phyloP scores from a whole-genome alignment of 192 early-diverging fungal genomes.

The Anaeromyces robustus region DNA sequence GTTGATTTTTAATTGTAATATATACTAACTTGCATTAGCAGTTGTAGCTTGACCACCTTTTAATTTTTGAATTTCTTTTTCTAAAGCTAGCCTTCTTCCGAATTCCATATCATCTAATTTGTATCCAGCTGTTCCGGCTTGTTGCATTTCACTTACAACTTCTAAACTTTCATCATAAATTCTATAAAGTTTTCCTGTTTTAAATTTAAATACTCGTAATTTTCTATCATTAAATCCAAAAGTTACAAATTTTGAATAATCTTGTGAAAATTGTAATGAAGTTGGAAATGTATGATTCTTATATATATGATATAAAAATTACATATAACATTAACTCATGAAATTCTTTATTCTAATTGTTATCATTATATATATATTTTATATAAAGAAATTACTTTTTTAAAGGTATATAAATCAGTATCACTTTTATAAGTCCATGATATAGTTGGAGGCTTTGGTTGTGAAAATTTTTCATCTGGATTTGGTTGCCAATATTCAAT shows the following conservation, averaged over 20 bases:
- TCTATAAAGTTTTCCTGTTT: slow-evolving; percentile 68
- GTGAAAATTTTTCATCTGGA: slow-evolving; percentile 9
- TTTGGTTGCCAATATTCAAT: slow-evolving; percentile 80
- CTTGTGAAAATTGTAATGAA: slow-evolving; percentile 65
- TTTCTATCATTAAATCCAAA: slow-evolving; percentile 68
- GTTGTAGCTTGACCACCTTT: slow-evolving; percentile 47
- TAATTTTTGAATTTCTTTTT: slow-evolving; percentile 57
- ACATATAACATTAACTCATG: too few relatives aligned
- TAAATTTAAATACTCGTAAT: slow-evolving; percentile 69
- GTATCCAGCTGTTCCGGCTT: slow-evolving; percentile 56
- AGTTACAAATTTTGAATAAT: slow-evolving; percentile 71
- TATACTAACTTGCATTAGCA: slow-evolving; percentile 48
- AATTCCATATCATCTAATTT: slow-evolving; percentile 97
- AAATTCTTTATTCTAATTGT: too few relatives aligned
- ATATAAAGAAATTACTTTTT: slow-evolving; percentile 43
- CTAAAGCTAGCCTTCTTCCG: slow-evolving; percentile 75
- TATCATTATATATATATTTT: background rate
- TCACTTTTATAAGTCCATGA: slow-evolving; percentile 77
- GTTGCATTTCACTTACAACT: slow-evolving; percentile 75
- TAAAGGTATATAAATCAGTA: slow-evolving; percentile 92
- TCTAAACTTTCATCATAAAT: slow-evolving; percentile 84
- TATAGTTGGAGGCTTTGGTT: slow-evolving; percentile 19
- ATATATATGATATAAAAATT: background rate
- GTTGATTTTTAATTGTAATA: too few relatives aligned
- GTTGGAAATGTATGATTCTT: slow-evolving; percentile 59